A percentile compares a stretch with the other conserved stretches of the same genome.
phyloP scores from a whole-genome alignment of 805 yeast species.

The Ogataea corticis region DNA sequence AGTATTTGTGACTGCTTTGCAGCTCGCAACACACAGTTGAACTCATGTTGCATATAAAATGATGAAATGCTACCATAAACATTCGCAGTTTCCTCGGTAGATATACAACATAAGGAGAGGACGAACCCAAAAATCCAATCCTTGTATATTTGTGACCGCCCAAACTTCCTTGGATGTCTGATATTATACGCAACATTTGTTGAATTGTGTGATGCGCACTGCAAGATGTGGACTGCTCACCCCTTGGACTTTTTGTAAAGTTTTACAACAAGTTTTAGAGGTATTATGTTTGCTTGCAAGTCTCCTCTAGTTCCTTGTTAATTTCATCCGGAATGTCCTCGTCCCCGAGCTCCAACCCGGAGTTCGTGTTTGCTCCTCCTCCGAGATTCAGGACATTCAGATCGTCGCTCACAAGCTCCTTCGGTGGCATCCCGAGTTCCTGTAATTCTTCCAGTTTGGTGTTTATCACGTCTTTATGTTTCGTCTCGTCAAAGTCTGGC shows the following conservation, averaged over 20 bases:
- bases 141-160: conserved; percentile 86
- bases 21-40: not conserved
- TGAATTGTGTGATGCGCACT: not conserved
- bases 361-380: conserved; percentile 3
- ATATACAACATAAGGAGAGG: conserved; percentile 53
- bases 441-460: conserved; percentile 66
- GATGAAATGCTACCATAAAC: conserved; percentile 78
- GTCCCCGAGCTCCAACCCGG: conserved; percentile 46
- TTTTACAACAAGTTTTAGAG: conserved; percentile 10
- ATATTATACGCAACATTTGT: conserved; percentile 31
- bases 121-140: conserved; percentile 63
- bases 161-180: conserved; percentile 92
- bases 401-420: conserved; percentile 54
- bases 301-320: conserved; percentile 54
- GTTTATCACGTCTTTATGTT: conserved; percentile 52
- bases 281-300: conserved; percentile 41
- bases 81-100: conserved; percentile 98
- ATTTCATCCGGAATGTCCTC: conserved; percentile 56
- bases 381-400: conserved; percentile 40
- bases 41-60: conserved; percentile 30
- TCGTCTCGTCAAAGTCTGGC: conserved; percentile 56
- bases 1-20: conserved; percentile 1
- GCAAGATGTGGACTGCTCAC: not conserved
- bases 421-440: conserved; percentile 78
- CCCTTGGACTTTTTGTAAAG: conserved; percentile 7